A percentile compares a stretch with the other conserved stretches of the same genome.
Conservation (phyloP, 345 rosid species). For the rapeseed (Brassica napus) region DNA sequence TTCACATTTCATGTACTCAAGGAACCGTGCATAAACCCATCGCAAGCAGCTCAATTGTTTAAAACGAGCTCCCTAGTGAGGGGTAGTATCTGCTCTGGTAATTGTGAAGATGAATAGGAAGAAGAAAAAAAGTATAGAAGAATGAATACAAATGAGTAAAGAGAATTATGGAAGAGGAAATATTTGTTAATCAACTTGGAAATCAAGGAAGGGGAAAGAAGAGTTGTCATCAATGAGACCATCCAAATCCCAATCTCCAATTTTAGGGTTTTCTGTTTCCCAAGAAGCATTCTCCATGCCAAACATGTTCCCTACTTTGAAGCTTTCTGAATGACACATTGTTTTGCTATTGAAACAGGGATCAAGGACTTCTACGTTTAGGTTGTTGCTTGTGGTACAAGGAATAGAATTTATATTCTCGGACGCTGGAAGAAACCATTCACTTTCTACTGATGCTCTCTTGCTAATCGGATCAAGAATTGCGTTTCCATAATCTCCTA, state of each 20-base stretch:
- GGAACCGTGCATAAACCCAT: slow-evolving; percentile 26
- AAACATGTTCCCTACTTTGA: slow-evolving; percentile 54
- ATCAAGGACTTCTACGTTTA: slow-evolving; percentile 46
- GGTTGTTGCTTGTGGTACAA: slow-evolving; percentile 49
- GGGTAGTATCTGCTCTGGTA: neutral
- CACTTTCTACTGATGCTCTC: slow-evolving; percentile 47
- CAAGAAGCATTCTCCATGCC: slow-evolving; percentile 60
- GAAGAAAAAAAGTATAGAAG: slow-evolving; percentile 14
- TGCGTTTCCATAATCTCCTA: slow-evolving; percentile 18
- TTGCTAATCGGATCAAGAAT: slow-evolving; percentile 41
- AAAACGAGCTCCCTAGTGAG: neutral
- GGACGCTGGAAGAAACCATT: slow-evolving; percentile 54
- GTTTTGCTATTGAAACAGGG: slow-evolving; percentile 52
- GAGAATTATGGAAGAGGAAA: slow-evolving; percentile 4
- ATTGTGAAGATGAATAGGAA: neutral
- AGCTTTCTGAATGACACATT: slow-evolving; percentile 38
- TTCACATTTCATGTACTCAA: slow-evolving; percentile 35
- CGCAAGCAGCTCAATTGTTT: neutral
- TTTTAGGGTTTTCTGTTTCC: slow-evolving; percentile 68
- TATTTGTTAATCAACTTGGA: slow-evolving; percentile 53
- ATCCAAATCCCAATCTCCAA: slow-evolving; percentile 93
- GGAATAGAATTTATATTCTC: slow-evolving; percentile 41
- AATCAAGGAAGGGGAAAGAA: slow-evolving; percentile 82
- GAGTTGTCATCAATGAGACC: slow-evolving; percentile 69
- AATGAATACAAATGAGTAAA: slow-evolving; percentile 21